A percentile compares a stretch with the other conserved stretches of the same genome.
phyloP scores from a whole-genome alignment of 179 eudicot genomes.

The Silene noctiflora region DNA sequence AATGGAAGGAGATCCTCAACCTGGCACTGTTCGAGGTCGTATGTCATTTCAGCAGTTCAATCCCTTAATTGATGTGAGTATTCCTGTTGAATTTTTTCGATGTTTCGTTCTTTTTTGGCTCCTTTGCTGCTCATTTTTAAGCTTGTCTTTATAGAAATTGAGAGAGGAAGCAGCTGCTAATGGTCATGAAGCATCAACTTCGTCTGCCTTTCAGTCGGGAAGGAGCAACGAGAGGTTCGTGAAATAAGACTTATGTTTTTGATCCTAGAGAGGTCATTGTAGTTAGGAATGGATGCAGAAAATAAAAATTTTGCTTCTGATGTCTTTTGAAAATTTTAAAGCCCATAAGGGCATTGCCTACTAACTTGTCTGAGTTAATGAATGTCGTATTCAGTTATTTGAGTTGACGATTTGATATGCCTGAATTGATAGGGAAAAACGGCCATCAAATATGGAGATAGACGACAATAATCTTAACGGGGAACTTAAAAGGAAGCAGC shows the following conservation, averaged over 20 bases:
- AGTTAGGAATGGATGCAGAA: not conserved
- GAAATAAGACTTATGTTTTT: not conserved
- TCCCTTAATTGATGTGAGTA: conserved; percentile 89
- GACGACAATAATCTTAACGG: conserved; percentile 31
- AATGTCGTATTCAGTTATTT: not conserved
- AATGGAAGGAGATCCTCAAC: conserved; percentile 90
- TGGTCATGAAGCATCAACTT: conserved; percentile 45
- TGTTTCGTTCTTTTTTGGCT: conserved; percentile 13
- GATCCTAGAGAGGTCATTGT: not conserved
- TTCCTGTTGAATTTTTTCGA: not conserved
- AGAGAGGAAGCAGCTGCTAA: conserved; percentile 49
- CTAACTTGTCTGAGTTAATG: not conserved
- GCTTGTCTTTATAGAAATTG: conserved; percentile 69
- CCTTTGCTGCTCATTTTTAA: conserved; percentile 27
- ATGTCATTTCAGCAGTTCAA: conserved; percentile 88
- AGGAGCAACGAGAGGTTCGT: conserved; percentile 45
- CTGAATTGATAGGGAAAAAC: conserved; percentile 40
- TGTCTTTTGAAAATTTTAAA: not conserved
- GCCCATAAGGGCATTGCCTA: not conserved
- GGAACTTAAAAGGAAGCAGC: conserved; percentile 63
- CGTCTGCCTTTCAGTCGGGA: conserved; percentile 47
- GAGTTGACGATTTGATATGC: not conserved
- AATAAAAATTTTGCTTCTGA: not conserved
- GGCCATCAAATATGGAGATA: conserved; percentile 26
- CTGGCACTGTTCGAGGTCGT: conserved; percentile 69